Conservation (phyloP, 768 basidiomycete species). For the Lactarius quietus region DNA sequence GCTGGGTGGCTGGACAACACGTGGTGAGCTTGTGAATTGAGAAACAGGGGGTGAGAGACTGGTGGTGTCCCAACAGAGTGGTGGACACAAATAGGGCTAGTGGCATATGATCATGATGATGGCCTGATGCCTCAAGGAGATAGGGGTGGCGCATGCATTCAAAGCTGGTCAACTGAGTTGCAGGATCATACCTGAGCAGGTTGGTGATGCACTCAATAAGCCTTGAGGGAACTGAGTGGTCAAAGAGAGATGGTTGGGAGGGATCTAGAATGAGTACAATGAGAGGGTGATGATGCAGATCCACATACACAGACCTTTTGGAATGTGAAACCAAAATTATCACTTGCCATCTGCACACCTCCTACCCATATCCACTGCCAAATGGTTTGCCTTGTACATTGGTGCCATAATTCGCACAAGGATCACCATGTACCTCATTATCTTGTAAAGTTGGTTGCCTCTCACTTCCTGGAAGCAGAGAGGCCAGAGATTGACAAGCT, state of each 20-base stretch:
- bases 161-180: slow-evolving; percentile 75
- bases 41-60: slow-evolving; percentile 24
- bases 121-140: slow-evolving; percentile 69
- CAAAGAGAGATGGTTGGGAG: no score
- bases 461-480: slow-evolving; percentile 89
- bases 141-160: slow-evolving; percentile 90
- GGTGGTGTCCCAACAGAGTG: slow-evolving; percentile 39
- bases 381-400: no score
- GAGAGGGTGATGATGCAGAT: no score
- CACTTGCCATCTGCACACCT: no score
- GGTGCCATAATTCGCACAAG: no score
- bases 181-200: slow-evolving; percentile 89
- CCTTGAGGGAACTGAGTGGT: slow-evolving; percentile 68
- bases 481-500: slow-evolving; percentile 93
- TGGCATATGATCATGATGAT: background rate
- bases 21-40: slow-evolving; percentile 24
- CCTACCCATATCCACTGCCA: no score
- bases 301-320: no score
- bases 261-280: no score
- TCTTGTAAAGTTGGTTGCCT: slow-evolving; percentile 97
- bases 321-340: no score
- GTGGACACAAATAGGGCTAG: no score
- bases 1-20: slow-evolving; percentile 15
- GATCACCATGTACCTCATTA: no score
- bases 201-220: slow-evolving; percentile 91